Evolutionary conservation across 2,329 filamentous ascomycete genomes (phyloP).

Genomic region (Trichoderma hamatum): DNA sequence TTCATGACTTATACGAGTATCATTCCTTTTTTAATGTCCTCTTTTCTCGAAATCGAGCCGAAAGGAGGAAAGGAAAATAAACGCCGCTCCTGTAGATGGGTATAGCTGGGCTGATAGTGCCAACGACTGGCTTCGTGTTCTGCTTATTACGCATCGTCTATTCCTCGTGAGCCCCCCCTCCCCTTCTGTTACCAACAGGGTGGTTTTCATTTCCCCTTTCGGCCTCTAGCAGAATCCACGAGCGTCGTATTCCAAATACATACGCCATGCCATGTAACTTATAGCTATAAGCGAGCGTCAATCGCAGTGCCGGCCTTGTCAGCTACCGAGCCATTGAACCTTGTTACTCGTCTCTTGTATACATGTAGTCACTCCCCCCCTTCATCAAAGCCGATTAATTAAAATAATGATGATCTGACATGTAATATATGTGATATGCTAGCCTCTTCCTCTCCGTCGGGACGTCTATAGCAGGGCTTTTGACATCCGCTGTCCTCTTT

Average conservation of each 20-base stretch:
- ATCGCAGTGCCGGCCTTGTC: neutral
- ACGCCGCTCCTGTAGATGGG: neutral
- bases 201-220: neutral
- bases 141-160: neutral
- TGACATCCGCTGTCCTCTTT: neutral
- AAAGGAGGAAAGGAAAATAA: neutral
- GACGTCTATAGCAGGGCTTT: neutral
- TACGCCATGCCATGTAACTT: neutral
- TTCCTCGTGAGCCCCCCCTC: neutral
- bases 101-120: neutral
- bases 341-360: neutral
- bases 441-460: neutral
- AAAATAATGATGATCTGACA: neutral
- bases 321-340: neutral
- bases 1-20: neutral
- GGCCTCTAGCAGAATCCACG: neutral
- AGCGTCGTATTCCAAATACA: neutral
- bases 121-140: neutral
- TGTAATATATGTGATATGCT: neutral
- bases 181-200: neutral
- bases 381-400: neutral
- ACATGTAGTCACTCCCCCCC: neutral
- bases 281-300: neutral
- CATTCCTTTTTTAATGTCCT: neutral
- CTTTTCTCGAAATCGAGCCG: neutral